Percentiles rank a stretch among this genome's conserved stretches.
Conservation (phyloP, 768 basidiomycete species). For the Xanthoconium purpureum region DNA sequence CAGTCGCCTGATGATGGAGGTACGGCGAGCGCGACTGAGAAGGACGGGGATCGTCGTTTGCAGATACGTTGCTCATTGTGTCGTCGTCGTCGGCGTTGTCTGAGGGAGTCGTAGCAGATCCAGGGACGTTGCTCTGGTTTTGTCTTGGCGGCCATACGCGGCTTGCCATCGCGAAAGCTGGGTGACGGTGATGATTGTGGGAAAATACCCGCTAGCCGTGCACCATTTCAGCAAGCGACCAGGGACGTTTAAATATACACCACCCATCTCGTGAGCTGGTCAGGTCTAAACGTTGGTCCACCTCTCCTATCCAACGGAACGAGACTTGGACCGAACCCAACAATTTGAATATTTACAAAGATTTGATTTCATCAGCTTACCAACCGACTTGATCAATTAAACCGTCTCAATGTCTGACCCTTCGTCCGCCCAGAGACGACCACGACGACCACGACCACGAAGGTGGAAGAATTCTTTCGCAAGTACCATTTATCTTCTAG, state of each 20-base stretch:
- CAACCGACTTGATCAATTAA: no score
- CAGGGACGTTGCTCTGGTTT: constrained; percentile 3
- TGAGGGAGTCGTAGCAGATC: background rate
- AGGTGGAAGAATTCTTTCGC: no score
- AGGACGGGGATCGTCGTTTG: constrained; percentile 13
- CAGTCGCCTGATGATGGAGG: constrained; percentile 34
- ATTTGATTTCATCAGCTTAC: no score
- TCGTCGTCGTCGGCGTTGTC: constrained; percentile 19
- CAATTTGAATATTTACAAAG: no score
- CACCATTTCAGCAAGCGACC: background rate
- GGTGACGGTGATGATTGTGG: constrained; percentile 21
- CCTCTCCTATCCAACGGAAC: background rate
- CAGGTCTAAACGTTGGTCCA: no score
- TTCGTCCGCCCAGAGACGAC: no score
- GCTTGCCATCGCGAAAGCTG: constrained; percentile 20
- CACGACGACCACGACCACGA: no score
- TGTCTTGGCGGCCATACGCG: constrained; percentile 24
- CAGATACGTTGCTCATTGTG: constrained; percentile 21
- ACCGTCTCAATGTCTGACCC: no score
- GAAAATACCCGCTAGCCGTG: constrained; percentile 1
- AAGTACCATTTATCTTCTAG: no score
- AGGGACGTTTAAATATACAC: background rate
- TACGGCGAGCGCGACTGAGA: constrained; percentile 36
- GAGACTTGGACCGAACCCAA: no score
- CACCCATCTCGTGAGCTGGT: background rate